Percentiles rank a stretch among this genome's conserved stretches.
Evolutionary conservation across 345 rosid species (phyloP).

Genomic region (Ceriops tagal): DNA sequence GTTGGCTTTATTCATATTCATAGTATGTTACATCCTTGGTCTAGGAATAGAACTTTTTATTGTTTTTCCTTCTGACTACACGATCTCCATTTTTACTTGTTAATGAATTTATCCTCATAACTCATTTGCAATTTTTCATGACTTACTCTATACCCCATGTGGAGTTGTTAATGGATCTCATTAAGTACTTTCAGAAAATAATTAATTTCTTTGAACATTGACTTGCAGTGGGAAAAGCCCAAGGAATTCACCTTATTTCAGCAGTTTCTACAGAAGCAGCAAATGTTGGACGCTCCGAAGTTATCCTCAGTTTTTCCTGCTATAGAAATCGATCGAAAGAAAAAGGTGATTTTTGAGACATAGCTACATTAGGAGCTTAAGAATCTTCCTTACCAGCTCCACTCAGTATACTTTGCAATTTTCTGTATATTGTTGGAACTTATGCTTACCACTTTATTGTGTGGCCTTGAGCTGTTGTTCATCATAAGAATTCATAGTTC

Average conservation of each 20-base stretch:
- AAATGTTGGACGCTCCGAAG: slow-evolving; percentile 30
- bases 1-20: too few species aligned
- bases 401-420: slow-evolving; percentile 18
- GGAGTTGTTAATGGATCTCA: neutral
- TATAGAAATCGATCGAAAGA: slow-evolving; percentile 34
- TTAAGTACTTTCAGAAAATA: neutral
- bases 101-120: too few species aligned
- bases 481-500: neutral
- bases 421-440: slow-evolving; percentile 7
- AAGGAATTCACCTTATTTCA: slow-evolving; percentile 62
- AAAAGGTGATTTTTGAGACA: slow-evolving; percentile 39
- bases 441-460: slow-evolving; percentile 5
- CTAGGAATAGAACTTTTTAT: too few species aligned
- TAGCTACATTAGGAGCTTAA: slow-evolving; percentile 28
- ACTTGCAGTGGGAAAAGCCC: slow-evolving; percentile 84
- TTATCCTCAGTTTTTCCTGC: slow-evolving; percentile 16
- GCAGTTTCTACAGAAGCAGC: slow-evolving; percentile 47
- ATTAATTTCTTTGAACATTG: slow-evolving; percentile 17
- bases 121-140: too few species aligned
- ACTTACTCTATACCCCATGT: neutral
- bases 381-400: slow-evolving; percentile 24
- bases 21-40: too few species aligned
- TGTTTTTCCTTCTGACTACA: too few species aligned
- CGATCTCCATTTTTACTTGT: too few species aligned
- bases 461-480: neutral